Conservation (phyloP, 1,284 basidiomycete genomes). For the Peniophora sp. region DNA sequence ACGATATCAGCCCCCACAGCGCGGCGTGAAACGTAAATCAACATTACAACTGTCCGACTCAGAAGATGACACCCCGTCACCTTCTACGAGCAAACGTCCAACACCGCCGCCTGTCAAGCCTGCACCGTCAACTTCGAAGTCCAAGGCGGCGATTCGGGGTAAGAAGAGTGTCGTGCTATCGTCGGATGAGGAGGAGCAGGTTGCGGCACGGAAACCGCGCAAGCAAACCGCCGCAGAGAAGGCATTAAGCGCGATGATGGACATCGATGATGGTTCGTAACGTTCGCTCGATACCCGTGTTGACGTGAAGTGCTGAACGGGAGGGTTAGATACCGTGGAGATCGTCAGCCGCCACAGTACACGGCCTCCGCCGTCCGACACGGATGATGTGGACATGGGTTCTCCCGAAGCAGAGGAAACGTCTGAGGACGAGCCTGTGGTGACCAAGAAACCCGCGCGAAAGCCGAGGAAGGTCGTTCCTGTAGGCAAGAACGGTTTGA, state of each 20-base stretch:
- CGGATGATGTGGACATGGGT: neutral
- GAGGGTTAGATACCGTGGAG: neutral
- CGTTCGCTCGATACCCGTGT: no score
- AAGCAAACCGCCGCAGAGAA: slow-evolving; percentile 23
- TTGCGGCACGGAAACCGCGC: slow-evolving; percentile 10
- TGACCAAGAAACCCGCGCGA: slow-evolving; percentile 39
- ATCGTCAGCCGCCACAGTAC: neutral
- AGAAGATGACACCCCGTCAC: slow-evolving; percentile 31
- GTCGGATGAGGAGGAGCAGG: slow-evolving; percentile 46
- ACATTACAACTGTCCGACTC: slow-evolving; percentile 30
- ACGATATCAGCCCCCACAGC: slow-evolving; percentile 23
- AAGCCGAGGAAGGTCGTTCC: slow-evolving; percentile 57
- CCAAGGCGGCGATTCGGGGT: slow-evolving; percentile 12
- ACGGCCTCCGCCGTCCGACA: neutral
- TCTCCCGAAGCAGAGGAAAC: slow-evolving; percentile 16
- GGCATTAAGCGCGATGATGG: slow-evolving; percentile 61
- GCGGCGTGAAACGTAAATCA: slow-evolving; percentile 53
- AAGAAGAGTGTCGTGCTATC: slow-evolving; percentile 45
- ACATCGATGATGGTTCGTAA: slow-evolving; percentile 72
- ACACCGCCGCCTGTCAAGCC: slow-evolving; percentile 6
- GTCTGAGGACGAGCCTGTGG: slow-evolving; percentile 24
- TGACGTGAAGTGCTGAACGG: no score
- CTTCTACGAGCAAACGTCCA: neutral
- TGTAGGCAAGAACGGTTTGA: slow-evolving; percentile 63
- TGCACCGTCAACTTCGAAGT: no score